phyloP scores from a whole-genome alignment of 1,284 basidiomycete species.

The Puccinia coronata region DNA sequence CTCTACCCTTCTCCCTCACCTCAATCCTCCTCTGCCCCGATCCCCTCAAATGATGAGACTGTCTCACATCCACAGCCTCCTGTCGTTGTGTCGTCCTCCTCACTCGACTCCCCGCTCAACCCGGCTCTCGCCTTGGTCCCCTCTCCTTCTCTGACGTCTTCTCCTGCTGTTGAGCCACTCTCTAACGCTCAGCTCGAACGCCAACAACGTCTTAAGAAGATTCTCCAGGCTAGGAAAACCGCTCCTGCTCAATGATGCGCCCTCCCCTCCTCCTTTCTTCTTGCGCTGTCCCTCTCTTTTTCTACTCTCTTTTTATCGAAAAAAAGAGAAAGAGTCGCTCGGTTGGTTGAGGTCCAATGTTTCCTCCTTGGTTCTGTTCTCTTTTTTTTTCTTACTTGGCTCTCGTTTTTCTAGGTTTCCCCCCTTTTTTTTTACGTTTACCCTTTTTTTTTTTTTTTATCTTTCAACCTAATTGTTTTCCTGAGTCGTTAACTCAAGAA shows the following conservation, averaged over 20 bases:
- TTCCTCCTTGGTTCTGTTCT: too few relatives aligned
- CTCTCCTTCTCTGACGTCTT: neutral
- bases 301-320: neutral
- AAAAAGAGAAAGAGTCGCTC: neutral
- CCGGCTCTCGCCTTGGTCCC: too few relatives aligned
- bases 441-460: neutral
- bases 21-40: too few relatives aligned
- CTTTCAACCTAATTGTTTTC: neutral
- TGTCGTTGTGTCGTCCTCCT: neutral
- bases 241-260: neutral
- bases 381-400: neutral
- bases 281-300: neutral
- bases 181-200: neutral
- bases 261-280: neutral
- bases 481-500: too few relatives aligned
- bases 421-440: neutral
- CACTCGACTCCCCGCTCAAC: neutral
- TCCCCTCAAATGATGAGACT: too few relatives aligned
- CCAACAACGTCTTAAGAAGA: neutral
- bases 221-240: conserved; percentile 1
- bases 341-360: neutral
- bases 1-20: neutral
- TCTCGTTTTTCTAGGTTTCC: neutral
- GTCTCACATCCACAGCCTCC: neutral
- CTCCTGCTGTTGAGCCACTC: neutral